phyloP scores from a whole-genome alignment of 2,329 filamentous ascomycete genomes.

The Bipolaris cookei region DNA sequence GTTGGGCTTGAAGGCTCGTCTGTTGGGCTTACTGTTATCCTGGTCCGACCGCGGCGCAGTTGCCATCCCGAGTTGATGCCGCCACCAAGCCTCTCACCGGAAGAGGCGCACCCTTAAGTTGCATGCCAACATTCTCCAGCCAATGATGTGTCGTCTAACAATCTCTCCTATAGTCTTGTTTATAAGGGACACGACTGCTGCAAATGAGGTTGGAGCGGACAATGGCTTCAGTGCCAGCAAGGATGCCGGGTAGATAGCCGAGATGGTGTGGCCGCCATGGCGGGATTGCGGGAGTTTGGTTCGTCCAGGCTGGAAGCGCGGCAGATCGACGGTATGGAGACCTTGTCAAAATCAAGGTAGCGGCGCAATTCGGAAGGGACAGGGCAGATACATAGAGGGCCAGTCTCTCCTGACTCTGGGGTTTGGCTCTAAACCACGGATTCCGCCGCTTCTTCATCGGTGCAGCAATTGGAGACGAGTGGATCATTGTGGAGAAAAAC shows the following conservation, averaged over 20 bases:
- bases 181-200: neutral
- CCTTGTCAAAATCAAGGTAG: slow-evolving; percentile 10
- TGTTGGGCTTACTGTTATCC: neutral
- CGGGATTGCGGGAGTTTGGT: slow-evolving; percentile 8
- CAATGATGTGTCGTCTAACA: neutral
- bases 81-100: neutral
- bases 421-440: neutral
- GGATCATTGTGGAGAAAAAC: neutral
- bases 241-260: slow-evolving; percentile 20
- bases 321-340: slow-evolving; percentile 16
- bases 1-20: neutral
- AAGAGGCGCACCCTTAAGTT: neutral
- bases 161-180: neutral
- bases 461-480: neutral
- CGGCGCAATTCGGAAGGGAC: neutral
- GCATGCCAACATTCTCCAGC: neutral
- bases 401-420: slow-evolving; percentile 7
- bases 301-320: slow-evolving; percentile 15
- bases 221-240: slow-evolving; percentile 1
- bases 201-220: slow-evolving; percentile 4
- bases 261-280: slow-evolving; percentile 21
- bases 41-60: neutral
- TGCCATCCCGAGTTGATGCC: neutral
- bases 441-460: neutral
- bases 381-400: slow-evolving; percentile 13